A percentile compares a stretch with the other conserved stretches of the same genome.
These are phyloP conservation scores for Saccharomyces hybrid DNA, from an alignment of 1,139 yeast genomes.

Conservation along the genomic window DNA sequence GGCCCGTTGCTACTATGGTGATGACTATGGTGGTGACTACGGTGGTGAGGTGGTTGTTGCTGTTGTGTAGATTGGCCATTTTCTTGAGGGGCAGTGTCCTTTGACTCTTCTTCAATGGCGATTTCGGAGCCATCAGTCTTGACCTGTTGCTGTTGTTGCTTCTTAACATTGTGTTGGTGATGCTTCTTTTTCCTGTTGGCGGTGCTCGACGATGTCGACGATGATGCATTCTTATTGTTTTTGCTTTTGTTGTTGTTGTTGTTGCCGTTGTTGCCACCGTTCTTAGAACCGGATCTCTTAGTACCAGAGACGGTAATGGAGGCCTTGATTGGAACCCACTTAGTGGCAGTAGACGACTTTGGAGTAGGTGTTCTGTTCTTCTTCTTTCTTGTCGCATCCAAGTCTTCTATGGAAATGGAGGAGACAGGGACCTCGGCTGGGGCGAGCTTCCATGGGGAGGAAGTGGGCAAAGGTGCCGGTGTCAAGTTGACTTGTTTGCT, in stretches of 20 bases:
- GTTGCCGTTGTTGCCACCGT: conserved; percentile 2
- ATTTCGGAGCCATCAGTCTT: not conserved
- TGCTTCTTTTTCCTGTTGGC: conserved; percentile 6
- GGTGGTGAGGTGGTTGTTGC: conserved; percentile 2
- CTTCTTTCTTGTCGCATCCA: conserved; percentile 8
- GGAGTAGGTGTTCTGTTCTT: conserved; percentile 31
- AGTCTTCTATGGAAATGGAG: conserved; percentile 30
- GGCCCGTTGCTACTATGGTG: conserved; percentile 2
- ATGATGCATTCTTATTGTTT: conserved; percentile 8
- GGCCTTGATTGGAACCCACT: conserved; percentile 87
- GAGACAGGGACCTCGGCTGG: conserved; percentile 20
- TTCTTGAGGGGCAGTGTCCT: not conserved
- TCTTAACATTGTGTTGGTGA: conserved; percentile 10
- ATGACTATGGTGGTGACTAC: conserved; percentile 5
- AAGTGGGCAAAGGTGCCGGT: conserved; percentile 74
- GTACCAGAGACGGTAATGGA: conserved; percentile 39
- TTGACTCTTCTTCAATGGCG: not conserved
- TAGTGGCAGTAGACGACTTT: conserved; percentile 61
- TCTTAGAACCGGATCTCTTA: not conserved
- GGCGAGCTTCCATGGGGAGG: conserved; percentile 60
- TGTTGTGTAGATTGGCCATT: conserved; percentile 2
- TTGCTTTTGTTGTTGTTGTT: conserved; percentile 11
- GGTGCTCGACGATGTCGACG: conserved; percentile 4
- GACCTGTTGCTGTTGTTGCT: conserved; percentile 4
- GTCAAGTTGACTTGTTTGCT: conserved; percentile 38